Evolutionary conservation across 2,329 filamentous ascomycete species (phyloP).

Genomic region (Paecilomyces sp.): DNA sequence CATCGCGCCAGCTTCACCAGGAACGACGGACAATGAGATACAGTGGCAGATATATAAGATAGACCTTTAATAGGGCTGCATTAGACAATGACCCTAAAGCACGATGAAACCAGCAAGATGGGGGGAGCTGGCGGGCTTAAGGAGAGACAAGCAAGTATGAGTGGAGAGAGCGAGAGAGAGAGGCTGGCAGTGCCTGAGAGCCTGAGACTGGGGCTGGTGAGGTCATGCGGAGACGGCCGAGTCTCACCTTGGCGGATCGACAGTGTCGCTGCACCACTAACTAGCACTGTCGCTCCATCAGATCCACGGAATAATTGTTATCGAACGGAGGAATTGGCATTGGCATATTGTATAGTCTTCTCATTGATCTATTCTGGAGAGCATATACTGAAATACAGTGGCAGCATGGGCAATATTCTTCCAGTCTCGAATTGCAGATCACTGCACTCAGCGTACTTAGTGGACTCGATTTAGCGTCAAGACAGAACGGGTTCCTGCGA

Average conservation of each 20-base stretch:
- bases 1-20: constrained; percentile 17
- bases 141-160: not conserved
- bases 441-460: too few relatives aligned
- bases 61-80: not conserved
- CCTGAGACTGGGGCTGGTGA: constrained; percentile 10
- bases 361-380: too few relatives aligned
- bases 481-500: not conserved
- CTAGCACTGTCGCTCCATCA: too few relatives aligned
- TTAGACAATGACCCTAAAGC: not conserved
- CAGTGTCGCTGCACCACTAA: too few relatives aligned
- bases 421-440: not conserved
- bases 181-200: not conserved
- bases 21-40: not conserved
- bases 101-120: not conserved
- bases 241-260: not conserved
- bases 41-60: not conserved
- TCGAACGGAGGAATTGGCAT: too few relatives aligned
- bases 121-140: not conserved
- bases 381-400: not conserved
- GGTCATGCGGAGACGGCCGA: constrained; percentile 14
- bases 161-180: not conserved
- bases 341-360: too few relatives aligned
- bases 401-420: not conserved
- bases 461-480: not conserved
- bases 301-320: too few relatives aligned